phyloP scores from a whole-genome alignment of 1,284 basidiomycete species.

The Blastosporella zonata region DNA sequence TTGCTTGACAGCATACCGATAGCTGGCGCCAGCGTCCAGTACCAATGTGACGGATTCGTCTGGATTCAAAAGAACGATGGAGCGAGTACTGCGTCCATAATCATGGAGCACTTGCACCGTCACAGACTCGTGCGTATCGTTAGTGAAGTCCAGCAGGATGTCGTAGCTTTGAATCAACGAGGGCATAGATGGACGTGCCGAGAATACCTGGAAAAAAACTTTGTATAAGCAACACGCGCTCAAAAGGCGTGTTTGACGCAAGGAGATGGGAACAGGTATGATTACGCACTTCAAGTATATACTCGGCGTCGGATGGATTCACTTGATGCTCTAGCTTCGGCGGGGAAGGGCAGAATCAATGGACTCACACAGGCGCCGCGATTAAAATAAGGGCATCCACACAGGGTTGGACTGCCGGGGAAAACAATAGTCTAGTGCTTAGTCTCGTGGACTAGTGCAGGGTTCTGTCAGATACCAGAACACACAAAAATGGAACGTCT shows the following conservation, averaged over 20 bases:
- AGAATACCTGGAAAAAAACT: slow-evolving; percentile 23
- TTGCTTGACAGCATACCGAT: slow-evolving; percentile 66
- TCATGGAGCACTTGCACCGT: slow-evolving; percentile 63
- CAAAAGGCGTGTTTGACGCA: slow-evolving; percentile 12
- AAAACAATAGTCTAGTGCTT: slow-evolving; percentile 8
- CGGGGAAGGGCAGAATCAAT: slow-evolving; percentile 4
- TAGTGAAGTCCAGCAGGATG: slow-evolving; percentile 64
- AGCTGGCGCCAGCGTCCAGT: slow-evolving; percentile 63
- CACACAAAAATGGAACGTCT: slow-evolving; percentile 11
- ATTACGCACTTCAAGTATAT: slow-evolving; percentile 14
- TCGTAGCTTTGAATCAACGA: slow-evolving; percentile 53
- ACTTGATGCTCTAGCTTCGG: slow-evolving; percentile 8
- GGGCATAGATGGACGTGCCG: slow-evolving; percentile 29
- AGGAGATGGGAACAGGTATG: slow-evolving; percentile 6
- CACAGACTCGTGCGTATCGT: slow-evolving; percentile 63
- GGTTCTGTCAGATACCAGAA: slow-evolving; percentile 9
- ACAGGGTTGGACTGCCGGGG: slow-evolving; percentile 7
- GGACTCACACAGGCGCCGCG: not conserved
- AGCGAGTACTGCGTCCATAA: slow-evolving; percentile 54
- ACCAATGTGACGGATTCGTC: slow-evolving; percentile 63
- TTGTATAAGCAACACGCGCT: slow-evolving; percentile 12
- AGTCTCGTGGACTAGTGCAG: slow-evolving; percentile 6
- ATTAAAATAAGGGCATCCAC: slow-evolving; percentile 10
- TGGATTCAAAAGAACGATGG: slow-evolving; percentile 57
- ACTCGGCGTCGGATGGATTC: slow-evolving; percentile 5